Conservation (phyloP, 129 eudicot genomes). For the Rutidosis leptorrhynchoides region DNA sequence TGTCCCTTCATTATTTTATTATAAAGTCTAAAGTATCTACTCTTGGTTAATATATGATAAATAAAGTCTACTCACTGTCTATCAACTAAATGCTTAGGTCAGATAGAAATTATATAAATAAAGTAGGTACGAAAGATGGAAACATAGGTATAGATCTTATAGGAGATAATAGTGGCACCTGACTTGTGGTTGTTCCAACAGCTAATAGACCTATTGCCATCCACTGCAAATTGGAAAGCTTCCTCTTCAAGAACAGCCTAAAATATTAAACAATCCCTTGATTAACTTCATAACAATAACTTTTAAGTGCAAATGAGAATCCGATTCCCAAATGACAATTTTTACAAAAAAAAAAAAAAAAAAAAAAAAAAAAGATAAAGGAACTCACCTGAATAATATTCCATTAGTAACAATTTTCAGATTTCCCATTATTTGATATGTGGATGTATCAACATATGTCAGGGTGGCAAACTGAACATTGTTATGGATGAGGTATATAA, state of each 20-base stretch:
- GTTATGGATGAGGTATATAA: conserved; percentile 85
- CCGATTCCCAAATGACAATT: neutral
- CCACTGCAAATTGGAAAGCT: conserved; percentile 89
- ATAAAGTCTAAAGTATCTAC: neutral
- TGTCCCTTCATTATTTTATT: neutral
- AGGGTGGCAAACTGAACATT: conserved; percentile 88
- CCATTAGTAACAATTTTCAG: conserved; percentile 77
- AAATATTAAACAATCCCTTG: conserved; percentile 25
- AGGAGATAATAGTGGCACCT: conserved; percentile 50
- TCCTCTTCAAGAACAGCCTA: conserved; percentile 86
- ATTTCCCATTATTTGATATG: conserved; percentile 86
- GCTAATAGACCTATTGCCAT: conserved; percentile 81
- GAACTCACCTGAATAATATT: conserved; percentile 59
- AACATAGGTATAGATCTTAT: conserved; percentile 13
- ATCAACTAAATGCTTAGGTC: conserved; percentile 17
- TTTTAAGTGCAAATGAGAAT: neutral
- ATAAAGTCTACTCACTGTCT: neutral
- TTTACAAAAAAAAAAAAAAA: no score
- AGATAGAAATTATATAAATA: neutral
- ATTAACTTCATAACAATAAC: conserved; percentile 21
- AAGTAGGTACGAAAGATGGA: conserved; percentile 3
- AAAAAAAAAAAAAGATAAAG: conserved; percentile 9
- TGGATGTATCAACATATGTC: conserved; percentile 81
- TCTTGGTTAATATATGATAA: neutral
- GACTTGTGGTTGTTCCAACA: conserved; percentile 96